Conservation (phyloP, 1,284 basidiomycete species). For the Melampsora americana region DNA sequence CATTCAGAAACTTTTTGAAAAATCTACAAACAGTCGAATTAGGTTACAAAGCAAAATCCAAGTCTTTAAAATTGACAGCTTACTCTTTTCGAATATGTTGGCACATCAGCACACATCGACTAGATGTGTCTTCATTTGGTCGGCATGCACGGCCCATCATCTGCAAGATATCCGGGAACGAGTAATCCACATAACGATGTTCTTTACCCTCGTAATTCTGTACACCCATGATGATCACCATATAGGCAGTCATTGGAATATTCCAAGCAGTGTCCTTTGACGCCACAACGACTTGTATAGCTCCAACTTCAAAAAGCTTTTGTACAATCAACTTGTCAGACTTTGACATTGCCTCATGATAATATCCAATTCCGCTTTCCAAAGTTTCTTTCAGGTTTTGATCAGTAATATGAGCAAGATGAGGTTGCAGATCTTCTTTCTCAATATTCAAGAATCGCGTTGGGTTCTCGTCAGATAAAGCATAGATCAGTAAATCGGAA, state of each 20-base stretch:
- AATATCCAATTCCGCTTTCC: conserved; percentile 88
- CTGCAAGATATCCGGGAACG: conserved; percentile 93
- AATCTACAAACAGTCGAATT: conserved; percentile 23
- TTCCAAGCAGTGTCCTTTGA: conserved; percentile 97
- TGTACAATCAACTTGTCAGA: conserved; percentile 92
- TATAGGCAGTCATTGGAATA: conserved; percentile 84
- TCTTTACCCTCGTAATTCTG: conserved; percentile 81
- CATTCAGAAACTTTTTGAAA: conserved; percentile 96
- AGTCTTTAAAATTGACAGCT: not conserved
- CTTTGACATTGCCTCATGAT: conserved; percentile 86
- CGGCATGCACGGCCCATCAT: conserved; percentile 98
- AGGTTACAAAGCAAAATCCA: not conserved
- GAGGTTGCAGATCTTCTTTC: conserved; percentile 74
- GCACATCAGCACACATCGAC: conserved; percentile 91
- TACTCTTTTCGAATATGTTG: conserved; percentile 71
- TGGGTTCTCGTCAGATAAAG: conserved; percentile 77
- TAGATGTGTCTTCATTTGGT: conserved; percentile 76
- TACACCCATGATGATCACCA: conserved; percentile 98
- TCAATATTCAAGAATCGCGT: conserved; percentile 89
- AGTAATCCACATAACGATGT: conserved; percentile 95
- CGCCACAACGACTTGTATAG: conserved; percentile 89
- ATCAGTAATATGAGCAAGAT: conserved; percentile 81
- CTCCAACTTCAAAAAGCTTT: conserved; percentile 86
- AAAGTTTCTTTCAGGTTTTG: conserved; percentile 73
- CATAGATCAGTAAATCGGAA: conserved; percentile 85